Evolutionary conservation across 768 basidiomycete species (phyloP).

Genomic region (Lyophyllum semitale): DNA sequence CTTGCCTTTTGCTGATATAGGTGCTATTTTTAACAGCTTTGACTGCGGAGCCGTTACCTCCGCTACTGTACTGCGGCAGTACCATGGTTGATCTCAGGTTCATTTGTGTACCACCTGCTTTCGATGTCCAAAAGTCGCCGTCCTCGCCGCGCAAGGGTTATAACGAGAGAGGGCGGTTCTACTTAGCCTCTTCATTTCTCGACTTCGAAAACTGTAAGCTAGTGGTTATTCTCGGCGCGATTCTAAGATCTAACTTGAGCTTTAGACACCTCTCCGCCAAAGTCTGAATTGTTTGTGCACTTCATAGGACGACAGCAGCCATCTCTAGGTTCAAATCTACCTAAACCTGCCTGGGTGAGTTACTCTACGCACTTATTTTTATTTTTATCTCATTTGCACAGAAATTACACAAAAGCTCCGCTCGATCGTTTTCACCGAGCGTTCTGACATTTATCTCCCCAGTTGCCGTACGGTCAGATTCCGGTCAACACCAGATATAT

Average conservation of each 20-base stretch:
- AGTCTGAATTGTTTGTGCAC: constrained; percentile 39
- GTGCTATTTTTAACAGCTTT: constrained; percentile 33
- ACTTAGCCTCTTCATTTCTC: constrained; percentile 54
- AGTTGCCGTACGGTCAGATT: constrained; percentile 35
- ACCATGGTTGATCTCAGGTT: constrained; percentile 49
- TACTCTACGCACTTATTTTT: background rate
- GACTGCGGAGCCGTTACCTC: constrained; percentile 42
- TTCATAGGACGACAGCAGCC: constrained; percentile 23
- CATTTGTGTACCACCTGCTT: constrained; percentile 29
- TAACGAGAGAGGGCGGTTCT: constrained; percentile 35
- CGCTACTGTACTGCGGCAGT: constrained; percentile 38
- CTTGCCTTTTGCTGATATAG: background rate
- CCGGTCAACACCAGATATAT: constrained; percentile 37
- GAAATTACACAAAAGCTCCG: constrained; percentile 31
- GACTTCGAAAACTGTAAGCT: constrained; percentile 64
- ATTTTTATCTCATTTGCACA: constrained; percentile 19
- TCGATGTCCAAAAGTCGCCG: constrained; percentile 5
- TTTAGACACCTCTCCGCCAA: constrained; percentile 38
- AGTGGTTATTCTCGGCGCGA: background rate
- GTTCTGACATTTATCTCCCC: constrained; percentile 50
- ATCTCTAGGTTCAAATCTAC: constrained; percentile 12
- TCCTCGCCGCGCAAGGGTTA: constrained; percentile 17
- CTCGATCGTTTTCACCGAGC: constrained; percentile 43
- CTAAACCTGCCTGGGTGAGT: constrained; percentile 43
- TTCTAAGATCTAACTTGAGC: background rate